Conservation (phyloP, 2,329 filamentous ascomycete genomes). For the Mycocentrospora acerina region DNA sequence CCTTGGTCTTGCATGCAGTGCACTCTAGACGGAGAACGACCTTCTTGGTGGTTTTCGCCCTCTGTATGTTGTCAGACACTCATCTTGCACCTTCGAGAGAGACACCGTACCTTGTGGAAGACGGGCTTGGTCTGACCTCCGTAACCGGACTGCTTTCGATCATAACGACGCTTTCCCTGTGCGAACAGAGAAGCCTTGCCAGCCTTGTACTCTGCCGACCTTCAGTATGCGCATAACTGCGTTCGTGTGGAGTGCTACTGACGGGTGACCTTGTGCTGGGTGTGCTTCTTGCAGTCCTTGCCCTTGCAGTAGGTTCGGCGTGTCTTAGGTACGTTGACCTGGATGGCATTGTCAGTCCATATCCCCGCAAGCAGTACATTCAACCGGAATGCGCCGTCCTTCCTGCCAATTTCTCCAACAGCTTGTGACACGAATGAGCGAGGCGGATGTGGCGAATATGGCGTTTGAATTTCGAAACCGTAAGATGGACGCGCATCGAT, state of each 20-base stretch:
- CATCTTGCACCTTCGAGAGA: not conserved
- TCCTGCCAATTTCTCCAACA: not conserved
- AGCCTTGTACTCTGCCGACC: constrained; percentile 75
- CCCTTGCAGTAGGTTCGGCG: constrained; percentile 97
- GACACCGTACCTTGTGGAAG: constrained; percentile 72
- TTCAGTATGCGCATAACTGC: constrained; percentile 25
- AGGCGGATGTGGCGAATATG: constrained; percentile 1
- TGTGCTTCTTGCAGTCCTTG: constrained; percentile 74
- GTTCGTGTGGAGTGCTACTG: constrained; percentile 16
- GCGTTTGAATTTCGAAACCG: not conserved
- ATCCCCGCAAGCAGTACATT: constrained; percentile 1
- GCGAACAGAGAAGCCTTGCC: constrained; percentile 95
- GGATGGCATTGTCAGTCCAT: constrained; percentile 21
- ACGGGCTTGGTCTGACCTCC: constrained; percentile 99
- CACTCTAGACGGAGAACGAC: constrained; percentile 98
- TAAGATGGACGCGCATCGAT: not conserved
- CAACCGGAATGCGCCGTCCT: not conserved
- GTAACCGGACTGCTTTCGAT: constrained; percentile 91
- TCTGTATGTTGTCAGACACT: constrained; percentile 55
- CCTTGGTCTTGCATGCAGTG: constrained; percentile 75
- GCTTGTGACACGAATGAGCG: constrained; percentile 17
- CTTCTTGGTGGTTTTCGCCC: constrained; percentile 99
- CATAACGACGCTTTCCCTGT: constrained; percentile 99
- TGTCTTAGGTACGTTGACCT: constrained; percentile 99
- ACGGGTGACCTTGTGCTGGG: constrained; percentile 41